Percentiles rank a stretch among this genome's conserved stretches.
phyloP scores from a whole-genome alignment of 2,329 filamentous ascomycete genomes.

The Alternaria sp. region DNA sequence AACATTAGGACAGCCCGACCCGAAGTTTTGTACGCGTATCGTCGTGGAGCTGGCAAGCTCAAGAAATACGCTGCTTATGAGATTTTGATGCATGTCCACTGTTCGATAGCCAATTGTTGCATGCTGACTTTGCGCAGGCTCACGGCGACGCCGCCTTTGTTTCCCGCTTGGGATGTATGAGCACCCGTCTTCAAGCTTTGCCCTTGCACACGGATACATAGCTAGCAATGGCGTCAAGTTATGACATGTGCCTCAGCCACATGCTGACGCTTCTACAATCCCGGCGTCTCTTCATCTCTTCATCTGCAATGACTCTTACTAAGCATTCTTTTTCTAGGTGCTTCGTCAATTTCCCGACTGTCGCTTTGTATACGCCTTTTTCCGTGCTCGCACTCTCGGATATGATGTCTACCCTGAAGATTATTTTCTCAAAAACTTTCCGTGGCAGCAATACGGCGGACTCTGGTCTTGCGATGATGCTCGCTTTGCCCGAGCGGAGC shows the following conservation, averaged over 20 bases:
- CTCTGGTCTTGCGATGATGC: constrained; percentile 51
- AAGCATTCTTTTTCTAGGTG: constrained; percentile 41
- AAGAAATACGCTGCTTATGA: constrained; percentile 80
- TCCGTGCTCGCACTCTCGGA: constrained; percentile 48
- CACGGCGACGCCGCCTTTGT: constrained; percentile 49
- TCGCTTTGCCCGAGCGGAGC: constrained; percentile 47
- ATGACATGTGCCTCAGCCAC: constrained; percentile 15
- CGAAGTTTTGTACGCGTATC: constrained; percentile 68
- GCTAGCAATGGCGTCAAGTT: constrained; percentile 25
- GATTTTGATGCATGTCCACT: constrained; percentile 69
- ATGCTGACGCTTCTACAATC: neutral
- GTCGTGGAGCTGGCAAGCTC: constrained; percentile 73
- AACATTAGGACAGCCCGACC: constrained; percentile 63
- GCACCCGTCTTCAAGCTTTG: constrained; percentile 15
- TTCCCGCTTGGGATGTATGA: constrained; percentile 55
- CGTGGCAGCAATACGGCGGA: constrained; percentile 51
- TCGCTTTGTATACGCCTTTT: constrained; percentile 52
- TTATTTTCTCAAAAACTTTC: constrained; percentile 49
- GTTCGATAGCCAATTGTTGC: neutral
- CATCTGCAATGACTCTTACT: constrained; percentile 27
- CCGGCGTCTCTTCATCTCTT: neutral
- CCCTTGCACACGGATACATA: constrained; percentile 28
- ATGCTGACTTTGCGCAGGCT: constrained; percentile 39
- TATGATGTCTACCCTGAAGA: constrained; percentile 53
- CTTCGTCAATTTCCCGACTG: constrained; percentile 50